Evolutionary conservation across 1,284 basidiomycete species (phyloP).

Genomic region (Nidula niveotomentosa): DNA sequence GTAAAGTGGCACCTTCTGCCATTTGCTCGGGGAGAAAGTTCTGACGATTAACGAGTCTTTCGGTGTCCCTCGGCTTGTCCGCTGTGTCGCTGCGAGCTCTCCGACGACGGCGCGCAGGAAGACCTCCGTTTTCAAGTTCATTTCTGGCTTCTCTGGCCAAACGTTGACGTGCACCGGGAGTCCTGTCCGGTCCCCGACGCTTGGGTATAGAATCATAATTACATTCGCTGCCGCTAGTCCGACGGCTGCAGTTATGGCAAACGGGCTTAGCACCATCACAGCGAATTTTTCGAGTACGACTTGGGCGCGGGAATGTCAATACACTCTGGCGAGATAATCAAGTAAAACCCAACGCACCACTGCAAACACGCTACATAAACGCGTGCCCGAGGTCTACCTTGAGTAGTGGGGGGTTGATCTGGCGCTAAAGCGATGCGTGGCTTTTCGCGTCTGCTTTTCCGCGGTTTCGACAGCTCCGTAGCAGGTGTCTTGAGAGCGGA

Average conservation of each 20-base stretch:
- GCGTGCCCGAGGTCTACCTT: conserved; percentile 67
- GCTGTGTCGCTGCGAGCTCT: conserved; percentile 20
- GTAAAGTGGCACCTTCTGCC: too few species aligned
- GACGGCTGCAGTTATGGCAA: conserved; percentile 68
- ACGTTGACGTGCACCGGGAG: conserved; percentile 70
- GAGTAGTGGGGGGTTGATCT: conserved; percentile 74
- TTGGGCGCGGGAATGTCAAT: conserved; percentile 23
- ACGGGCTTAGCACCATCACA: conserved; percentile 77
- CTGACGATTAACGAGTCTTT: too few species aligned
- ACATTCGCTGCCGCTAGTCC: conserved; percentile 43
- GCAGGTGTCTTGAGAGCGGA: conserved; percentile 8
- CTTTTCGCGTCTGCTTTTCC: conserved; percentile 57
- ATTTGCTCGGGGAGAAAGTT: too few species aligned
- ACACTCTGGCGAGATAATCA: conserved; percentile 3
- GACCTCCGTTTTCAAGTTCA: conserved; percentile 20
- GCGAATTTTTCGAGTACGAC: conserved; percentile 74
- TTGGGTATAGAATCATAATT: conserved; percentile 69
- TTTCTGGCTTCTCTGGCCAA: conserved; percentile 36
- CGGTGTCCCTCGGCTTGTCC: too few species aligned
- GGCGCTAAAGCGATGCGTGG: conserved; percentile 61
- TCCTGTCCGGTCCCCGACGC: conserved; percentile 74
- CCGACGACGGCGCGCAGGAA: conserved; percentile 33
- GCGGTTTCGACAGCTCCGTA: conserved; percentile 15
- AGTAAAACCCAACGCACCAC: conserved; percentile 45
- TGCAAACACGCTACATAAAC: conserved; percentile 79